These are phyloP conservation scores for Cystobasidiaceae sp. DNA, from an alignment of 1,284 basidiomycete genomes.

Conservation along the genomic window DNA sequence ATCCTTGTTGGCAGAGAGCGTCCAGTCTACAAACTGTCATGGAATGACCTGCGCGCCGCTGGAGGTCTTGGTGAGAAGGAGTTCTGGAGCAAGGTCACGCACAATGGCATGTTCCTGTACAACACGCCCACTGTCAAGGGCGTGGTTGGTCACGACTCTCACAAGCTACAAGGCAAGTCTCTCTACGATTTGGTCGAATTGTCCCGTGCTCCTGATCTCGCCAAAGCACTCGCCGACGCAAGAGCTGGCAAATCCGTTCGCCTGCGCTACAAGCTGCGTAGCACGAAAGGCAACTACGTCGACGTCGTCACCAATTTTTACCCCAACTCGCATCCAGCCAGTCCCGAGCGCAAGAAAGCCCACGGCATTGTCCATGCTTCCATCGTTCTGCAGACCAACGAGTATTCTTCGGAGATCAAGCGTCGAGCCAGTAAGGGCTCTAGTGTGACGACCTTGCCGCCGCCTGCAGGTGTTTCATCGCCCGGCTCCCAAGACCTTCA, in stretches of 20 bases:
- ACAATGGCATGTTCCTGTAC: slow-evolving; percentile 37
- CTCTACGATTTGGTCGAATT: slow-evolving; percentile 31
- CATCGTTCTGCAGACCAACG: slow-evolving; percentile 29
- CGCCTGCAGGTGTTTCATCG: slow-evolving; percentile 2
- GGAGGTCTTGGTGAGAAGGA: slow-evolving; percentile 42
- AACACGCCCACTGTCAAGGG: slow-evolving; percentile 34
- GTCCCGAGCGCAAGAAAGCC: background rate
- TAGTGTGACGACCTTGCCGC: background rate
- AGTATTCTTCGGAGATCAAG: slow-evolving; percentile 27
- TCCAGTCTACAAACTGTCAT: slow-evolving; percentile 60
- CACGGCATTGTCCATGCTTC: background rate
- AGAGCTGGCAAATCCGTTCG: slow-evolving; percentile 25
- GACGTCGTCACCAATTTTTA: slow-evolving; percentile 41
- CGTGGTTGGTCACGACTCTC: slow-evolving; percentile 35
- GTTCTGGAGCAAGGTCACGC: slow-evolving; percentile 39
- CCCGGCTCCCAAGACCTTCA: background rate
- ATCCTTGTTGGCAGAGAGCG: slow-evolving; percentile 69
- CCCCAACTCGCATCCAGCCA: slow-evolving; percentile 28
- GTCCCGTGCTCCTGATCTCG: background rate
- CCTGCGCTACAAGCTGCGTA: slow-evolving; percentile 32
- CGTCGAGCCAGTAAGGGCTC: slow-evolving; percentile 6
- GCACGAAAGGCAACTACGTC: slow-evolving; percentile 27
- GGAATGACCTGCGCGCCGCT: slow-evolving; percentile 50
- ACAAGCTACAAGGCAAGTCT: slow-evolving; percentile 25
- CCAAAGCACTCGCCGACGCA: slow-evolving; percentile 21